A percentile compares a stretch with the other conserved stretches of the same genome.
Evolutionary conservation across 345 rosid species (phyloP).

Genomic region (Lepidium africanum): DNA sequence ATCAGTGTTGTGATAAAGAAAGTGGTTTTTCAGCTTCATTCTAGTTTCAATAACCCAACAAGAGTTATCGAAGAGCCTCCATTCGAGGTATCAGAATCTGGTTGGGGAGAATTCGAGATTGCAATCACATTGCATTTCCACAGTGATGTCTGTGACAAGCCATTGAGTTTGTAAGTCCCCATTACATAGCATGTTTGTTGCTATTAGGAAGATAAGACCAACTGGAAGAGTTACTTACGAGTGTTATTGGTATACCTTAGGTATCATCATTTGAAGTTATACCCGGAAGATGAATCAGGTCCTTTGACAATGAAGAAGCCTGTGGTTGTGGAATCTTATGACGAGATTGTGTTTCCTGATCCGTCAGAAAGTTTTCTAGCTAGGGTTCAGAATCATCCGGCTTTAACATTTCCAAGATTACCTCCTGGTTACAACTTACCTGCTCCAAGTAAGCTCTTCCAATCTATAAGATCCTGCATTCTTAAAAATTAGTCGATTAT

Average conservation of each 20-base stretch:
- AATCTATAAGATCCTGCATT: not conserved
- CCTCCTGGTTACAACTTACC: constrained; percentile 53
- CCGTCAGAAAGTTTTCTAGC: constrained; percentile 56
- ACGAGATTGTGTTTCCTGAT: constrained; percentile 66
- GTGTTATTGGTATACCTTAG: constrained; percentile 24
- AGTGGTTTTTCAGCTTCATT: constrained; percentile 63
- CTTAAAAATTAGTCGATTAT: not conserved
- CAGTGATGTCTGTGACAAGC: constrained; percentile 62
- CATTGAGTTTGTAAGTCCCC: constrained; percentile 51
- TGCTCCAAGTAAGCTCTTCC: constrained; percentile 39
- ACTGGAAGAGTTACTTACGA: not conserved
- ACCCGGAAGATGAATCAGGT: constrained; percentile 59
- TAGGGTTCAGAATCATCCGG: constrained; percentile 64
- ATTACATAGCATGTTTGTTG: not conserved
- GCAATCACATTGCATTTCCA: constrained; percentile 57
- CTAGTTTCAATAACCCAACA: constrained; percentile 57
- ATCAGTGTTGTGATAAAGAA: constrained; percentile 44
- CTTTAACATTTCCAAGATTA: constrained; percentile 49
- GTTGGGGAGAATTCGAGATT: constrained; percentile 84
- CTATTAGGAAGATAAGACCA: not conserved
- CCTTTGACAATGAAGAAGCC: constrained; percentile 63
- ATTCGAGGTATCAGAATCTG: constrained; percentile 60
- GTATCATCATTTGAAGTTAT: constrained; percentile 55
- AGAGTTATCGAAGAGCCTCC: constrained; percentile 64
- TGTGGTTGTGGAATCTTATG: constrained; percentile 55